Evolutionary conservation across 2,329 filamentous ascomycete species (phyloP).

Genomic region (Aspergillus pseudonomiae): DNA sequence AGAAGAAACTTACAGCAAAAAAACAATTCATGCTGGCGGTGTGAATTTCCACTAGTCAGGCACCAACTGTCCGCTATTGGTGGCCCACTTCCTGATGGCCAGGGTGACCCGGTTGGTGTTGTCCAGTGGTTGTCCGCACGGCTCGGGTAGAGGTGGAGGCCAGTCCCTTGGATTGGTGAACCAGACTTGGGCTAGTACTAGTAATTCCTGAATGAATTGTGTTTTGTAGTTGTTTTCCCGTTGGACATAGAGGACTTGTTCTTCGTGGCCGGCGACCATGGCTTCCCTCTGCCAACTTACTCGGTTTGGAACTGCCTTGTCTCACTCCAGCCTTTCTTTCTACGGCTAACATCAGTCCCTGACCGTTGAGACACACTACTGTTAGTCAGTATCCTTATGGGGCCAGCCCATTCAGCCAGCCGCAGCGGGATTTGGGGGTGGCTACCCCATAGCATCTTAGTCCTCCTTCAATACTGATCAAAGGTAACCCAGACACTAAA

Average conservation of each 20-base stretch:
- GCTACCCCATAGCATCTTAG: neutral
- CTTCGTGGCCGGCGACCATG: no score
- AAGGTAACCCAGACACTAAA: neutral
- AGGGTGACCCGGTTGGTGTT: neutral
- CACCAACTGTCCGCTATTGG: constrained; percentile 16
- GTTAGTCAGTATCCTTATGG: neutral
- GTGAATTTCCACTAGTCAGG: constrained; percentile 12
- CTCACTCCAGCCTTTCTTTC: neutral
- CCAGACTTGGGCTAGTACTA: neutral
- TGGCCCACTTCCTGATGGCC: neutral
- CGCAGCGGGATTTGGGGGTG: neutral
- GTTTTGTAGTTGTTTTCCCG: no score
- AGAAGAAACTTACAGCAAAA: no score
- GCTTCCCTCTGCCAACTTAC: neutral
- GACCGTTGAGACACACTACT: neutral
- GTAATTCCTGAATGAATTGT: no score
- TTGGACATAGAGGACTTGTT: neutral
- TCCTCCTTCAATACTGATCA: neutral
- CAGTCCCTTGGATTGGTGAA: neutral
- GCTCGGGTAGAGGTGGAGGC: constrained; percentile 16
- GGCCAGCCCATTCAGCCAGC: neutral
- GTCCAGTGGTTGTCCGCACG: constrained; percentile 17
- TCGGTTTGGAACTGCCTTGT: neutral
- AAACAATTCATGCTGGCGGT: neutral
- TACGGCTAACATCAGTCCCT: neutral